Conservation (phyloP, 495 filamentous ascomycete genomes). For the Hyaloscypha finlandica region DNA sequence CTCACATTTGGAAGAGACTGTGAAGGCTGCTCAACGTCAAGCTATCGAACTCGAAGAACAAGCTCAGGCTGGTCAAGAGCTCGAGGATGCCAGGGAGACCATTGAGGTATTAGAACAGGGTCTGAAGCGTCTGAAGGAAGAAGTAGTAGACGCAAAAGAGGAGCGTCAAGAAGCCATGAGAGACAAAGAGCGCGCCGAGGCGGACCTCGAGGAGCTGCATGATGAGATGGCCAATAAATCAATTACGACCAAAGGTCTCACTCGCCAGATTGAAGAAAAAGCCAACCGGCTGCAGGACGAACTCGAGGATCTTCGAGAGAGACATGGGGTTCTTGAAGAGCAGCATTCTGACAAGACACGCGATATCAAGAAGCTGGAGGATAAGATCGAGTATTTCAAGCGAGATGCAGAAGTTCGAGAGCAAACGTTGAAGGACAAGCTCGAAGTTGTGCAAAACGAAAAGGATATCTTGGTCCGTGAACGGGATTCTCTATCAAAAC, state of each 20-base stretch:
- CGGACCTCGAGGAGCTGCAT: slow-evolving; percentile 65
- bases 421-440: slow-evolving; percentile 46
- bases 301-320: slow-evolving; percentile 58
- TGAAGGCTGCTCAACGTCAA: slow-evolving; percentile 57
- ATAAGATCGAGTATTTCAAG: slow-evolving; percentile 39
- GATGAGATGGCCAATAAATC: slow-evolving; percentile 81
- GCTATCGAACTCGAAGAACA: slow-evolving; percentile 64
- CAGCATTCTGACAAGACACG: slow-evolving; percentile 23
- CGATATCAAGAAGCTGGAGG: slow-evolving; percentile 26
- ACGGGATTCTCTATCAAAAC: slow-evolving; percentile 43
- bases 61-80: slow-evolving; percentile 51
- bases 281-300: slow-evolving; percentile 65
- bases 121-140: slow-evolving; percentile 45
- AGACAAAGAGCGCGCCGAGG: slow-evolving; percentile 59
- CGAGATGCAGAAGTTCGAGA: slow-evolving; percentile 44
- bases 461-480: slow-evolving; percentile 42
- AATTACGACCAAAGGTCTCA: slow-evolving; percentile 72
- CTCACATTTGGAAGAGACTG: slow-evolving; percentile 50
- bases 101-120: slow-evolving; percentile 49
- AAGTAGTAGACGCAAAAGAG: slow-evolving; percentile 58
- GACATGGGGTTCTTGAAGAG: slow-evolving; percentile 33
- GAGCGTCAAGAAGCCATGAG: slow-evolving; percentile 63
- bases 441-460: slow-evolving; percentile 43
- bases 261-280: slow-evolving; percentile 74
- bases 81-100: slow-evolving; percentile 56